phyloP scores from a whole-genome alignment of 306 rosid genomes.

The Acacia acuminata region DNA sequence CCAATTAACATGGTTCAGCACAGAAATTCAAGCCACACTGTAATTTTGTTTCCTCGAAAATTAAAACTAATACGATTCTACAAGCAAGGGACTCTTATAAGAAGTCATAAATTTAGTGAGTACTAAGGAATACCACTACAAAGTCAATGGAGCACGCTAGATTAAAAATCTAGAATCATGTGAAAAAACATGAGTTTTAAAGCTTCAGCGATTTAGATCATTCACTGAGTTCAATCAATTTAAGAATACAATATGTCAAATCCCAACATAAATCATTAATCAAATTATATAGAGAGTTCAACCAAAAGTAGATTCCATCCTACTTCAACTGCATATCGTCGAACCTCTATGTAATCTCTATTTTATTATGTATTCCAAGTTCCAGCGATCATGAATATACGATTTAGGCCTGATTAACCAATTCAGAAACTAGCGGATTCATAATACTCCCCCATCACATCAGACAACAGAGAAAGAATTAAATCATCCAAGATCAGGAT shows the following conservation, averaged over 20 bases:
- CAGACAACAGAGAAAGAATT: background rate
- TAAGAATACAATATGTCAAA: background rate
- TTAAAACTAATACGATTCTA: background rate
- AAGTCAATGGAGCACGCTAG: background rate
- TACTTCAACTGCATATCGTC: background rate
- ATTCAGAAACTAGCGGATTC: background rate
- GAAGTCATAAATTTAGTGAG: background rate
- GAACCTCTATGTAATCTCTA: background rate
- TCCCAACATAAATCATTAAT: background rate
- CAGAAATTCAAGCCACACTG: background rate
- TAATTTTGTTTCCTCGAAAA: background rate
- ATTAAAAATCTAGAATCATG: background rate
- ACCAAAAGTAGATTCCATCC: background rate
- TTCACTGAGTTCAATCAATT: background rate
- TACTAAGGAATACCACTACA: background rate
- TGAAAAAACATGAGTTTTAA: background rate
- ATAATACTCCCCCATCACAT: background rate
- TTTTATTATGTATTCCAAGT: background rate
- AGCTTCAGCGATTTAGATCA: background rate
- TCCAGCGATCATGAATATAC: background rate
- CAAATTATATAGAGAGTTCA: background rate
- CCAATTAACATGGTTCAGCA: background rate
- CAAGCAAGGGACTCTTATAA: background rate
- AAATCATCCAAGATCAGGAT: background rate
- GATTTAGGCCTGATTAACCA: background rate